A percentile compares a stretch with the other conserved stretches of the same genome.
phyloP scores from a whole-genome alignment of 2,329 filamentous ascomycete species.

The Xylariaceae sp. region DNA sequence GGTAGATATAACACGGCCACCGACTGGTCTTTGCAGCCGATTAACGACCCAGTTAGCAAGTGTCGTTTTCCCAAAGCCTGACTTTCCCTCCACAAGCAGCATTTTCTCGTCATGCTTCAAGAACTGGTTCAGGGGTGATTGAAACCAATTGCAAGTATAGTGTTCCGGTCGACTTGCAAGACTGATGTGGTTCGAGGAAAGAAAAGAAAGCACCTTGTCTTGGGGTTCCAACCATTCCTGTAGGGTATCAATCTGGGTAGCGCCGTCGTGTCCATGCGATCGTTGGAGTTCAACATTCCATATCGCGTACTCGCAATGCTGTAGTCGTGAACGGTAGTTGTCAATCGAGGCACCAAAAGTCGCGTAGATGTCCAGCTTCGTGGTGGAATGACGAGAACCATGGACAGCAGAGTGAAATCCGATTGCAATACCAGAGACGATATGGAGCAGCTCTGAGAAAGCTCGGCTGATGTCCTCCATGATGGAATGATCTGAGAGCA shows the following conservation, averaged over 20 bases:
- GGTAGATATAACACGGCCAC: slow-evolving; percentile 10
- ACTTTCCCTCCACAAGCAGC: slow-evolving; percentile 11
- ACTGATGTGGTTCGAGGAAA: slow-evolving; percentile 18
- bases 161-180: slow-evolving; percentile 13
- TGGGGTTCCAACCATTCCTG: slow-evolving; percentile 14
- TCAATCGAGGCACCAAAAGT: slow-evolving; percentile 14
- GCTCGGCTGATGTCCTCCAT: slow-evolving; percentile 13
- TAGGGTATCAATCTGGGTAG: slow-evolving; percentile 11
- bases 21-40: slow-evolving; percentile 11
- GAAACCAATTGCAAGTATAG: slow-evolving; percentile 17
- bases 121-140: slow-evolving; percentile 14
- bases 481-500: slow-evolving; percentile 8
- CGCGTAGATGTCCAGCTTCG: slow-evolving; percentile 11
- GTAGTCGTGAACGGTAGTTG: slow-evolving; percentile 11
- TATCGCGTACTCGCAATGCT: slow-evolving; percentile 10
- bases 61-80: slow-evolving; percentile 15
- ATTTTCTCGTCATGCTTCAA: slow-evolving; percentile 15
- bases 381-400: slow-evolving; percentile 3
- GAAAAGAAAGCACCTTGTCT: slow-evolving; percentile 12
- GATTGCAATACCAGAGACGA: slow-evolving; percentile 14
- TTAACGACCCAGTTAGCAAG: slow-evolving; percentile 16
- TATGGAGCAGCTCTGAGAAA: slow-evolving; percentile 15
- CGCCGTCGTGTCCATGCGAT: slow-evolving; percentile 11
- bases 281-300: slow-evolving; percentile 14
- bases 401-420: slow-evolving; percentile 12